phyloP scores from a whole-genome alignment of 2,329 filamentous ascomycete genomes.

The Cadophora malorum region DNA sequence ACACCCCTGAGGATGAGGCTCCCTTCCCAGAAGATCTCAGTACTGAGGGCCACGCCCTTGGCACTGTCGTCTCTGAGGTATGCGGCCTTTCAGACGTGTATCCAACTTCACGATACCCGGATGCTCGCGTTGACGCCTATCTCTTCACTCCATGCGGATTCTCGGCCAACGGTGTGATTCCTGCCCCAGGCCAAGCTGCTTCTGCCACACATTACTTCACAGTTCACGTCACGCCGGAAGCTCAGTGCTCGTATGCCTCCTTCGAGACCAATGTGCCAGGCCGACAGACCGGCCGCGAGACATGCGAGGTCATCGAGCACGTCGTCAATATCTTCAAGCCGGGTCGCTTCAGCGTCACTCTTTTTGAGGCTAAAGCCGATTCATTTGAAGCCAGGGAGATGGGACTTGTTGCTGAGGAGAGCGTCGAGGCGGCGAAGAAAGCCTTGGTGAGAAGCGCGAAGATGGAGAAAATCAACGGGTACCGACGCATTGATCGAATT shows the following conservation, averaged over 20 bases:
- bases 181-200: conserved; percentile 67
- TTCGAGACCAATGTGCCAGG: conserved; percentile 98
- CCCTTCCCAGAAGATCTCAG: conserved; percentile 76
- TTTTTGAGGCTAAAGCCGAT: conserved; percentile 85
- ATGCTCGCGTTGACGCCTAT: conserved; percentile 93
- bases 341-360: conserved; percentile 94
- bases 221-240: conserved; percentile 96
- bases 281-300: conserved; percentile 84
- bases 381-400: conserved; percentile 40
- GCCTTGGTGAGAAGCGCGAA: conserved; percentile 53
- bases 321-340: conserved; percentile 97
- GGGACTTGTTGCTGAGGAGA: conserved; percentile 46
- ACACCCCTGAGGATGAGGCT: conserved; percentile 62
- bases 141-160: conserved; percentile 97
- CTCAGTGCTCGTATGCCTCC: conserved; percentile 94
- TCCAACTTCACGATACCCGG: conserved; percentile 83
- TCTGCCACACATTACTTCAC: conserved; percentile 85
- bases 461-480: conserved; percentile 79
- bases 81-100: conserved; percentile 93
- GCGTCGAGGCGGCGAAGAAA: conserved; percentile 48
- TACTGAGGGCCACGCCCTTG: conserved; percentile 92
- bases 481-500: conserved; percentile 89
- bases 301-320: conserved; percentile 88
- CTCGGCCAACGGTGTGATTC: conserved; percentile 94
- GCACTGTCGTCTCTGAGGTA: conserved; percentile 87